phyloP scores from a whole-genome alignment of 441 rosid species.

The Populus tomentosa region DNA sequence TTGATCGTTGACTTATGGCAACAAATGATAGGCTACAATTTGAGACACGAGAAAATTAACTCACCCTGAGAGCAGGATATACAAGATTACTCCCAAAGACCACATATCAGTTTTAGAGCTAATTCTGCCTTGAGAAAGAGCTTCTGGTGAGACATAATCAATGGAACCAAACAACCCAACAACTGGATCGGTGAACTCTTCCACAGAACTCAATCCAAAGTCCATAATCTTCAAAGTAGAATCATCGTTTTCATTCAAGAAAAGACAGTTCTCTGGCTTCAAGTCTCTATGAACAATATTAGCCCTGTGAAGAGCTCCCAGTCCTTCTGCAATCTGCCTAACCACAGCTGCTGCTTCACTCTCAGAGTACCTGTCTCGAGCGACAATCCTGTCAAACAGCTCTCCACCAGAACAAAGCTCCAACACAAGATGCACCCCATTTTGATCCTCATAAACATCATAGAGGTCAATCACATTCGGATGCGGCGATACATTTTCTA shows the following conservation, averaged over 20 bases:
- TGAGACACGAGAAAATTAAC: background rate
- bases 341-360: slow-evolving; percentile 55
- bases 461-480: slow-evolving; percentile 64
- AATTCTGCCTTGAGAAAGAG: slow-evolving; percentile 59
- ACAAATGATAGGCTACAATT: background rate
- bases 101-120: slow-evolving; percentile 63
- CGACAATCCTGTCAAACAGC: slow-evolving; percentile 60
- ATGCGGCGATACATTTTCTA: slow-evolving; percentile 65
- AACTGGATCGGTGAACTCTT: slow-evolving; percentile 67
- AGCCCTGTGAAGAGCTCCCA: slow-evolving; percentile 48
- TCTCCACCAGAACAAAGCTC: slow-evolving; percentile 72
- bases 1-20: background rate
- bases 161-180: slow-evolving; percentile 74
- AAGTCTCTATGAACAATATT: slow-evolving; percentile 68
- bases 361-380: slow-evolving; percentile 43
- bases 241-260: slow-evolving; percentile 41
- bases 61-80: slow-evolving; percentile 67
- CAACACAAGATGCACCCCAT: slow-evolving; percentile 60
- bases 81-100: slow-evolving; percentile 68
- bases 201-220: slow-evolving; percentile 69
- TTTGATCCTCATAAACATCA: slow-evolving; percentile 60
- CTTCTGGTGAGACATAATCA: slow-evolving; percentile 72
- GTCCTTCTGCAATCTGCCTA: slow-evolving; percentile 56
- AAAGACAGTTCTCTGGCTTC: slow-evolving; percentile 72
- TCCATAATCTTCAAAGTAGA: slow-evolving; percentile 75